Evolutionary conservation across 164 flowering plant species (phyloP).

Genomic region (Hamamelis virginiana): DNA sequence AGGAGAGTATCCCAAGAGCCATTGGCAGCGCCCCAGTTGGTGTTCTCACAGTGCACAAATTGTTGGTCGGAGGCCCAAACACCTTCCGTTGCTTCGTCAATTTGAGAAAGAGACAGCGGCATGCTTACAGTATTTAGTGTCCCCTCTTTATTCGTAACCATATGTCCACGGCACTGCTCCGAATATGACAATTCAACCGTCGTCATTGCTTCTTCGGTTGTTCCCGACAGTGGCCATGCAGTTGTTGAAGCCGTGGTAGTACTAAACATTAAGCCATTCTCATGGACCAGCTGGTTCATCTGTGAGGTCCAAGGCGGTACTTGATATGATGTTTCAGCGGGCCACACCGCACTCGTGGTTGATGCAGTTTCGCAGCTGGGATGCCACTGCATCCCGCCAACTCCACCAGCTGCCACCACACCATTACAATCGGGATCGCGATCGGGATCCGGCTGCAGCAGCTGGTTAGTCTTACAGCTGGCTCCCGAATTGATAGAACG

Average conservation of each 20-base stretch:
- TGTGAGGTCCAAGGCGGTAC: constrained; percentile 11
- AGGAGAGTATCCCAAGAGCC: constrained; percentile 30
- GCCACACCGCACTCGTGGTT: too few relatives aligned
- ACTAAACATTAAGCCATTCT: neutral
- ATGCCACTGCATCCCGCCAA: too few relatives aligned
- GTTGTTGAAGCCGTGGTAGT: neutral
- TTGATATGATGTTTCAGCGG: neutral
- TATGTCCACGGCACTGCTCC: neutral
- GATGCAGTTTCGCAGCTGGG: too few relatives aligned
- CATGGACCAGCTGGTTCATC: constrained; percentile 10
- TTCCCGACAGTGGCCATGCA: constrained; percentile 11
- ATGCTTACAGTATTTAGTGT: neutral
- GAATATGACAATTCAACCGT: neutral
- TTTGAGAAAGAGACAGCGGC: neutral
- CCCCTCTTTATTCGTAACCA: neutral
- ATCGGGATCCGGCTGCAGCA: too few relatives aligned
- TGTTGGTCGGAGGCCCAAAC: constrained; percentile 22
- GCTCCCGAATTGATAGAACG: too few relatives aligned
- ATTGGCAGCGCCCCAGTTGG: constrained; percentile 11
- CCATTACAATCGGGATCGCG: too few relatives aligned
- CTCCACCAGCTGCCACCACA: too few relatives aligned
- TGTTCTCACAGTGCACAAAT: constrained; percentile 18
- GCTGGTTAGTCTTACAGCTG: too few relatives aligned
- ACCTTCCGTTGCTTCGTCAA: neutral
- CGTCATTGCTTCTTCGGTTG: neutral